phyloP scores from a whole-genome alignment of 768 basidiomycete genomes.

The Sarcomyxa edulis region DNA sequence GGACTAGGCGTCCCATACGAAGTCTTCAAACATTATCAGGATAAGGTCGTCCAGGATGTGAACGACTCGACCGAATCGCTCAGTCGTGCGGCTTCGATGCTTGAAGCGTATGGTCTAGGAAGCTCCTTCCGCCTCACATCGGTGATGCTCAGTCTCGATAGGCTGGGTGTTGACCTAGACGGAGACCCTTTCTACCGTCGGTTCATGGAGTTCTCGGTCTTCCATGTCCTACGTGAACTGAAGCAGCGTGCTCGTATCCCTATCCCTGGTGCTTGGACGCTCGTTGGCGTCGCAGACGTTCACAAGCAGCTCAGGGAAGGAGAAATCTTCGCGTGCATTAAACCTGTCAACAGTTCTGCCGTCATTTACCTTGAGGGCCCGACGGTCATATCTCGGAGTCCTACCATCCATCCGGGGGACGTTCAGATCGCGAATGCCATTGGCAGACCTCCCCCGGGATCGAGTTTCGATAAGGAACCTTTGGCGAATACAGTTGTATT shows the following conservation, averaged over 20 bases:
- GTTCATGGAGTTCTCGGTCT: slow-evolving; percentile 46
- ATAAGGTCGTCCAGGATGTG: slow-evolving; percentile 43
- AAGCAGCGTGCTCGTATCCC: slow-evolving; percentile 68
- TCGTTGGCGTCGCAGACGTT: slow-evolving; percentile 71
- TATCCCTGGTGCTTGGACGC: slow-evolving; percentile 54
- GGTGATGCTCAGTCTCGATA: slow-evolving; percentile 42
- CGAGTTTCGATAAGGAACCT: slow-evolving; percentile 46
- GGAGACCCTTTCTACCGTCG: slow-evolving; percentile 44
- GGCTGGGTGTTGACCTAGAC: slow-evolving; percentile 33
- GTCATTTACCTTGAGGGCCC: slow-evolving; percentile 46
- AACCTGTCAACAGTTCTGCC: slow-evolving; percentile 27
- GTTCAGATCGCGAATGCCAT: slow-evolving; percentile 57
- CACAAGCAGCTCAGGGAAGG: slow-evolving; percentile 45
- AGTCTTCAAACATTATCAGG: slow-evolving; percentile 50
- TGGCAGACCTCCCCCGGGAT: slow-evolving; percentile 48
- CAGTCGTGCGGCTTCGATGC: slow-evolving; percentile 36
- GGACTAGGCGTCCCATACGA: slow-evolving; percentile 52
- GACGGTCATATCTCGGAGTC: slow-evolving; percentile 56
- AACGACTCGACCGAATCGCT: slow-evolving; percentile 36
- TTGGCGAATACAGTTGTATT: slow-evolving; percentile 64
- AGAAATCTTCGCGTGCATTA: slow-evolving; percentile 60
- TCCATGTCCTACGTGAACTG: slow-evolving; percentile 61
- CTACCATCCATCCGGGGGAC: slow-evolving; percentile 67
- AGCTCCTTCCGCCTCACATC: slow-evolving; percentile 51
- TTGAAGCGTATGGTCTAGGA: slow-evolving; percentile 56